phyloP scores from a whole-genome alignment of 1,284 basidiomycete genomes.

The Cutaneotrichosporon sp. region DNA sequence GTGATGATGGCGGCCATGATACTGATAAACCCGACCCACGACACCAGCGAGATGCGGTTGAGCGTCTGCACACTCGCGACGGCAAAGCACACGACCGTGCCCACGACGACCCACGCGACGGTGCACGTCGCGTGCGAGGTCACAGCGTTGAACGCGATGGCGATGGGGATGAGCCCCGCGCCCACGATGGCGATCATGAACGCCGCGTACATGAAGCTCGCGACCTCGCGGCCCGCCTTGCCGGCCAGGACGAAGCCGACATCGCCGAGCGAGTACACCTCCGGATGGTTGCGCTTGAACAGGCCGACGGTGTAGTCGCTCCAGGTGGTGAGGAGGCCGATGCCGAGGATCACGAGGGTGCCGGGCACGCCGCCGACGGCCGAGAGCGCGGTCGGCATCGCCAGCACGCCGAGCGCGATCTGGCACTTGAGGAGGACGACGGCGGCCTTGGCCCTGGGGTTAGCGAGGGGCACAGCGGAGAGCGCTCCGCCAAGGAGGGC shows the following conservation, averaged over 20 bases:
- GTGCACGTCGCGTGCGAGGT: slow-evolving; percentile 41
- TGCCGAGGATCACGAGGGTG: slow-evolving; percentile 29
- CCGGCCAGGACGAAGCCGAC: slow-evolving; percentile 36
- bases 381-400: slow-evolving; percentile 36
- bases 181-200: slow-evolving; percentile 19
- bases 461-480: no score
- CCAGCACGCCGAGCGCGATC: slow-evolving; percentile 37
- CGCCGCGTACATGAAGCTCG: slow-evolving; percentile 13
- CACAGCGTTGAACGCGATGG: slow-evolving; percentile 41
- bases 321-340: slow-evolving; percentile 35
- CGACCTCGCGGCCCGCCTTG: slow-evolving; percentile 25
- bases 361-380: no score
- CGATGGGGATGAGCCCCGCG: slow-evolving; percentile 17
- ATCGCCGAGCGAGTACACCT: slow-evolving; percentile 36
- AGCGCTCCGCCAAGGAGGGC: no score
- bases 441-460: no score
- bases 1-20: slow-evolving; percentile 40
- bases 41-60: slow-evolving; percentile 39
- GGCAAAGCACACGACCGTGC: slow-evolving; percentile 21
- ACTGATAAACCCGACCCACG: slow-evolving; percentile 39
- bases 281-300: slow-evolving; percentile 38
- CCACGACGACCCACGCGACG: slow-evolving; percentile 34
- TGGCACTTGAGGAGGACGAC: no score
- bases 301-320: slow-evolving; percentile 27
- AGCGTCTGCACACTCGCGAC: slow-evolving; percentile 45